phyloP scores from a whole-genome alignment of 495 filamentous ascomycete species.

The Podospora sp. region DNA sequence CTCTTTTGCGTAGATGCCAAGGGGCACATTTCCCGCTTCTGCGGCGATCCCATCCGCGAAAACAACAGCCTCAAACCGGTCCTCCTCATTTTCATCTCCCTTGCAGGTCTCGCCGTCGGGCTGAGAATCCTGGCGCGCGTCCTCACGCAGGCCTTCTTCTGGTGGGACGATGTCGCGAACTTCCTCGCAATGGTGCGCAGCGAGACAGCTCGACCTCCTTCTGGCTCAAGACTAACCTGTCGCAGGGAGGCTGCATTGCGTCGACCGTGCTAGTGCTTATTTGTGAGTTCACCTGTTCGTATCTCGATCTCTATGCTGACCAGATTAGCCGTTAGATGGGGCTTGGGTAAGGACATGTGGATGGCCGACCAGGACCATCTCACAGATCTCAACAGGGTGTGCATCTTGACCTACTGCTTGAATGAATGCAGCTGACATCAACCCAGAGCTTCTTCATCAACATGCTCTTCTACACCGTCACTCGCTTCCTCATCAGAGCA shows the following conservation, averaged over 20 bases:
- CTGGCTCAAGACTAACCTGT: neutral
- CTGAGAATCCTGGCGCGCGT: conserved; percentile 34
- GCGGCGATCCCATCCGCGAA: conserved; percentile 4
- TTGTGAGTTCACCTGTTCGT: neutral
- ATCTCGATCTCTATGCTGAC: neutral
- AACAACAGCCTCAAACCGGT: conserved; percentile 24
- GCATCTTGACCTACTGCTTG: neutral
- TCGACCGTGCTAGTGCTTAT: conserved; percentile 24
- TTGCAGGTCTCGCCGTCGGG: conserved; percentile 29
- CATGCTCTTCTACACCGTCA: conserved; percentile 43
- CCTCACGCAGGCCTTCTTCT: conserved; percentile 36
- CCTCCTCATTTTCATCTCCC: conserved; percentile 27
- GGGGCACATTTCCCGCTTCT: conserved; percentile 26
- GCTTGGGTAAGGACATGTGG: conserved; percentile 53
- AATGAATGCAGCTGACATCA: neutral
- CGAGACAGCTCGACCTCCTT: neutral
- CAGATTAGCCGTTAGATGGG: conserved; percentile 39
- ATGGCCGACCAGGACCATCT: conserved; percentile 50
- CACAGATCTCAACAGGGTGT: conserved; percentile 32
- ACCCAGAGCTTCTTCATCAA: conserved; percentile 29
- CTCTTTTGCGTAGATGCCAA: conserved; percentile 24
- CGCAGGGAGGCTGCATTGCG: conserved; percentile 22
- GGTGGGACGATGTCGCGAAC: conserved; percentile 40
- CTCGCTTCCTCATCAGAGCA: conserved; percentile 45
- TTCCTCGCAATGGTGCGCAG: conserved; percentile 29